Base-by-base conservation (phyloP, 495 filamentous ascomycete species). In the Penicillium mononematosum region DNA sequence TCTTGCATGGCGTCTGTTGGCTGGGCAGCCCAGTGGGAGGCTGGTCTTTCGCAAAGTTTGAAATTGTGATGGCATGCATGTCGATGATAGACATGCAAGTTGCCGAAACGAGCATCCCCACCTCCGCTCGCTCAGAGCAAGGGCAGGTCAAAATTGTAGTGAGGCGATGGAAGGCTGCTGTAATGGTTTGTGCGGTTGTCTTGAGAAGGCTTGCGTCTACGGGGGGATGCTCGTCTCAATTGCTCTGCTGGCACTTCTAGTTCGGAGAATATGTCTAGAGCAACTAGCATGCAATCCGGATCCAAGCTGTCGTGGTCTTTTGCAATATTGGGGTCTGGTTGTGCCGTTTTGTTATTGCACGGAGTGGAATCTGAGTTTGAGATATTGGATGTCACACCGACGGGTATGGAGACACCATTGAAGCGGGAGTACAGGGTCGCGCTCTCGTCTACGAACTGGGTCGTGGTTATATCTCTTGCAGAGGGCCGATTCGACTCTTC, bases 61-160 rank as follows among this genome's bases (percentile, higher is more conserved):
- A 31, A 31, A 51, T 27, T 25, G 32, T 29, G 16, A 39, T 32
- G 36, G 25, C 53, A 34, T 64, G 54, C 27, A 60, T 34, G 48
- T 65, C 63, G 16, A 62, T 22, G 45, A 65, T 57, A 0, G 43
- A 22, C 41, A 59, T 49, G 25, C 63, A 65, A 3, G 58, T 50
- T 5, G 63, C 53, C 38, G 53, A 52, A 9, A 62, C 36, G 16
- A 59, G 20, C 16, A 62, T 54, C 7, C 43, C 59, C 8, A 59
- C 52, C n/a, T 65, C 55, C 16, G 45, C 41, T 12, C 49, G 49
- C 41, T 45, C 46, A 1, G 59, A 59, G 12, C 62, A 65, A 25
- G 59, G 53, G 24, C 62, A 65, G 8, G 58, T 49, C 38, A 62
- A 20, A 39, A 65, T 62, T 1, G 24, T 54, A 5, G 53, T 59